Base-by-base conservation (phyloP, 2,329 filamentous ascomycete species). In the Leptographium wingfieldii region DNA sequence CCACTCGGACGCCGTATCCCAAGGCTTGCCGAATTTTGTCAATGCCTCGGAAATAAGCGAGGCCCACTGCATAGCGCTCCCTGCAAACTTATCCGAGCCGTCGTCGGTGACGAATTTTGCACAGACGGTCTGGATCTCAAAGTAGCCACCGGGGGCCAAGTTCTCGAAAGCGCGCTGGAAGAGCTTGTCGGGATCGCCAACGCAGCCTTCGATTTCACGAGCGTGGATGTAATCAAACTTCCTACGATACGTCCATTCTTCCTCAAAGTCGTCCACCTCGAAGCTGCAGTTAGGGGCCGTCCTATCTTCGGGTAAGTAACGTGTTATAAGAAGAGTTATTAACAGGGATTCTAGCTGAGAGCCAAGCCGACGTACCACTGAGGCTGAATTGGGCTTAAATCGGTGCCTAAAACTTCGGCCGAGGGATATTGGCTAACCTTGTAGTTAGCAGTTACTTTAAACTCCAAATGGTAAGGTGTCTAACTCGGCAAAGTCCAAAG, bases 271-370 rank as follows among this genome's bases (percentile, higher is more conserved):
- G 67, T 90, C 86, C 55, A 91, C 79, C 61, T 84, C 82, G 65
- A 91, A 92, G 63, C 83, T 80, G 14, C 90, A 84, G 63, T 91
- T 92, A 19, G 80, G 79, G 0, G 87, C 86, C 3, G 22, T 54
- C 56, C 56, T 58, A 43, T 3, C 4, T 51, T 7, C 3, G 4
- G 14, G 22, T 51, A 51, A 51, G 48, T 4, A 1, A 22, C 19
- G 9, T 22, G 7, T 12, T 25, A 11, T 27, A 27, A n/a, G 16
- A 27, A 27, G 25, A 35, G 22, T 3, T 22, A 33, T 16, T 0
- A 29, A 7, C 12, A 56, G 0, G 89, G 83, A 57, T 79, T 75
- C 35, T 9, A 38, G 9, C 7, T 5, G 73, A 72, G 1, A 33
- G 11, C 11, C 25, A 2, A 38, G 25, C 33, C 33, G 33, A 35